A percentile compares a stretch with the other conserved stretches of the same genome.
These are phyloP conservation scores for Paramecium biaurelia DNA, from an alignment of 73 alveolate genomes.

Conservation along the genomic window DNA sequence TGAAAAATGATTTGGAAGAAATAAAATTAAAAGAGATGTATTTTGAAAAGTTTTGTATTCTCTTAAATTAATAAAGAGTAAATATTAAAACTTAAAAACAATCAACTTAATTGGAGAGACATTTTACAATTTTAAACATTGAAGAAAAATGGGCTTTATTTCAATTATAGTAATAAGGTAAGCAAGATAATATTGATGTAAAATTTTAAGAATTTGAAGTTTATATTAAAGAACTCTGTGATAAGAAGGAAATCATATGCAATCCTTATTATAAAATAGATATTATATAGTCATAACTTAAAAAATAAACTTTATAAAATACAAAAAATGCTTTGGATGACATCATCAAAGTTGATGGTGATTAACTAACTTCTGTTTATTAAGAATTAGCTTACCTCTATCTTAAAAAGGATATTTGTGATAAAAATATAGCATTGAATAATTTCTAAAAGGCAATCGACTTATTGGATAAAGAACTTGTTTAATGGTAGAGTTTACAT, in stretches of 20 bases:
- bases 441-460: not conserved
- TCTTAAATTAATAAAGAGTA: not conserved
- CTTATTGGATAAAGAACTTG: not conserved
- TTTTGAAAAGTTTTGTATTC: not conserved
- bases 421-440: not conserved
- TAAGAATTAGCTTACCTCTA: not conserved
- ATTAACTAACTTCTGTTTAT: not conserved
- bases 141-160: conserved; percentile 44
- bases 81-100: not conserved
- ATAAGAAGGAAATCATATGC: not conserved
- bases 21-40: not conserved
- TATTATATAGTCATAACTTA: not conserved
- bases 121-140: not conserved
- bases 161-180: not conserved
- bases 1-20: not conserved
- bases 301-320: not conserved
- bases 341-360: not conserved
- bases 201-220: not conserved
- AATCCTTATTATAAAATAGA: conserved; percentile 22
- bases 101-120: not conserved
- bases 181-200: not conserved
- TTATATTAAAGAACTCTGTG: not conserved
- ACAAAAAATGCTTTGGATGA: not conserved
- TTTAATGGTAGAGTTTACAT: not conserved
- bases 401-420: not conserved